These are phyloP conservation scores for Penicillium glabrum DNA, from an alignment of 2,329 filamentous ascomycete species.

Conservation along the genomic window DNA sequence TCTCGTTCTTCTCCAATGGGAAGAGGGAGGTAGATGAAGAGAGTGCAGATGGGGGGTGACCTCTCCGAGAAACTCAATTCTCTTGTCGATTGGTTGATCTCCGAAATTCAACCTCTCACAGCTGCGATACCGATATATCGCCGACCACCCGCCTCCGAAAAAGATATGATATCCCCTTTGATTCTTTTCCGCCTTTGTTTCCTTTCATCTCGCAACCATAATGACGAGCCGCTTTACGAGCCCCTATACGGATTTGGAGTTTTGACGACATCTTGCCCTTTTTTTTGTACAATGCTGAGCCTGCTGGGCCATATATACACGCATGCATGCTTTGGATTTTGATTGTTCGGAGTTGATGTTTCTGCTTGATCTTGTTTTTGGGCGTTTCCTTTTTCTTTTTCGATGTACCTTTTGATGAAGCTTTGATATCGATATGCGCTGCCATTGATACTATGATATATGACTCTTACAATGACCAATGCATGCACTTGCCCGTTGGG, in stretches of 20 bases:
- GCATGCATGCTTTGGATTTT: neutral
- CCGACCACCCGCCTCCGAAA: neutral
- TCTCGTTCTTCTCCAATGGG: constrained; percentile 28
- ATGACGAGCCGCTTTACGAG: neutral
- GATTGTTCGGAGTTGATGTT: neutral
- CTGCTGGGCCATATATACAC: neutral
- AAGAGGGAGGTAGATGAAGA: constrained; percentile 34
- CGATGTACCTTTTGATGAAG: neutral
- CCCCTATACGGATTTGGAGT: neutral
- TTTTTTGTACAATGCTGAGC: neutral
- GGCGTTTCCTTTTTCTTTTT: neutral
- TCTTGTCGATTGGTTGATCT: neutral
- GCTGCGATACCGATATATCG: neutral
- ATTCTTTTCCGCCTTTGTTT: neutral
- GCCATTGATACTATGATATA: neutral
- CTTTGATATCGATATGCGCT: neutral
- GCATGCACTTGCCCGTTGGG: neutral
- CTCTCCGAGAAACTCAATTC: neutral
- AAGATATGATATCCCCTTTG: constrained; percentile 9
- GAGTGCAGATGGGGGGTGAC: constrained; percentile 23
- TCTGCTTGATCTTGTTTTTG: neutral
- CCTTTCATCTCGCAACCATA: neutral
- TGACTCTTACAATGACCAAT: neutral
- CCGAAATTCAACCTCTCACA: neutral
- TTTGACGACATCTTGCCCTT: neutral